A percentile compares a stretch with the other conserved stretches of the same genome.
phyloP scores from a whole-genome alignment of 2,329 filamentous ascomycete species.

The Elsinoe fawcettii region DNA sequence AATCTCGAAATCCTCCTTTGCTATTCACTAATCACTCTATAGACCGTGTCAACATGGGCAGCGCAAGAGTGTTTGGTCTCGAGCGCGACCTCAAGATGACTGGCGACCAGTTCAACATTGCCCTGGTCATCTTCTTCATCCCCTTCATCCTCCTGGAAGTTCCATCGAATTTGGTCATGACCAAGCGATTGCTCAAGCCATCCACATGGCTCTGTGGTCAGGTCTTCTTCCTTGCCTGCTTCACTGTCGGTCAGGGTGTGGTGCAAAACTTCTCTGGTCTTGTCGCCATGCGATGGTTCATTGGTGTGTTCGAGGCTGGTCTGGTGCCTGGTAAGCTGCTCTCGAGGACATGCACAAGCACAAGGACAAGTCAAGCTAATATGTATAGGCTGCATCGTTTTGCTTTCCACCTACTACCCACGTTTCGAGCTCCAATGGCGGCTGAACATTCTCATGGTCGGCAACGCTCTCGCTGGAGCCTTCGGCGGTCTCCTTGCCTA shows the following conservation, averaged over 20 bases:
- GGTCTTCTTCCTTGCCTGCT: constrained; percentile 35
- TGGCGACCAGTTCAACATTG: constrained; percentile 52
- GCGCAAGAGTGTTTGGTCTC: constrained; percentile 53
- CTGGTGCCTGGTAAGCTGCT: constrained; percentile 13
- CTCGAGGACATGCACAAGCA: not conserved
- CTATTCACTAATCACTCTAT: constrained; percentile 48
- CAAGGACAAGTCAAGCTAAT: not conserved
- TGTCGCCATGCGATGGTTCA: constrained; percentile 38
- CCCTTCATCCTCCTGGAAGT: constrained; percentile 38
- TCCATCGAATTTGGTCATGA: constrained; percentile 42
- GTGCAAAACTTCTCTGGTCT: constrained; percentile 41
- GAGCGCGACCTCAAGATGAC: constrained; percentile 55
- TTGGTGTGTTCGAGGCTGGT: constrained; percentile 29
- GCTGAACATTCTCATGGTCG: constrained; percentile 16
- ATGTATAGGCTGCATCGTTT: constrained; percentile 12
- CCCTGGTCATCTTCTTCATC: constrained; percentile 39
- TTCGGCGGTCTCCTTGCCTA: constrained; percentile 25
- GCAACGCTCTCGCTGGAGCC: constrained; percentile 20
- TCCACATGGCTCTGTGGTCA: constrained; percentile 38
- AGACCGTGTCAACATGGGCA: constrained; percentile 42
- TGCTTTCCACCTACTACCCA: constrained; percentile 16
- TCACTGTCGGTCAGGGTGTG: constrained; percentile 36
- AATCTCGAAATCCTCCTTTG: constrained; percentile 25
- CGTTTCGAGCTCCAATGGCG: constrained; percentile 17
- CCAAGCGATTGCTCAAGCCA: constrained; percentile 31